Evolutionary conservation across 2,329 filamentous ascomycete genomes (phyloP), one percentile per base, ranked within the genome.

Genomic region (Fusarium transvaalense): DNA sequence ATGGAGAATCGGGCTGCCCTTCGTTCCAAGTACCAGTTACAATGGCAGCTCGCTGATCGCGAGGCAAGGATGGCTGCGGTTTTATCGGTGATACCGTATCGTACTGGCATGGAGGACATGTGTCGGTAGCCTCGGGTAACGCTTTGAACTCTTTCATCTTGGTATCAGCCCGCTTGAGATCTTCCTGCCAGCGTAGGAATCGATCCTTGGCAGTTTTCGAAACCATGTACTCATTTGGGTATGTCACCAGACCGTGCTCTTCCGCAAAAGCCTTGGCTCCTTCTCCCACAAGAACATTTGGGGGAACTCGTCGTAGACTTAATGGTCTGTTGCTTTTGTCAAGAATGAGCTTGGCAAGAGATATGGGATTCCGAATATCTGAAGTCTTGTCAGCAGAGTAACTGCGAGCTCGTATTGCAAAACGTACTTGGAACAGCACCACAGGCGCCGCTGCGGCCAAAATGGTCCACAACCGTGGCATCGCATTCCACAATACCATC

Each of bases 361-460:
- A 92, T 37, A 99, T 94, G 0, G 96, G 96, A 72, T 99, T 99
- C 72, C 92, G 94, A 76, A 99, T 89, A 75, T 95, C 94, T 97
- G 39, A 29, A 41, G 71, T n/a, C 19, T 13, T 39, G 25, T 66
- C 32, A 56, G 46, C 37, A 38, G 23, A 38, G 13, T 12, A 39
- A 19, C 17, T 19, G 13, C 23, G 8, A 19, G 21, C n/a, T 50
- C 13, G 4, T 21, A n/a, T 27, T 27, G 34, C 9, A 50, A 42
- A 43, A 85, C 93, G 78, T 83, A 97, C 95, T 92, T 65, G 93
- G 88, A 42, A 96, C 93, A 42, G 96, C 95, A 70, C 96, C 97
- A 70, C 93, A 97, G 41, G 94, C 96, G 71, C 96, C 96, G 77
- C 95, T 98, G 68, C 94, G 89, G 41, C 97, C 96, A 51, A 91